phyloP scores from a whole-genome alignment of 306 rosid species.

The Sphenostylis stenocarpa region DNA sequence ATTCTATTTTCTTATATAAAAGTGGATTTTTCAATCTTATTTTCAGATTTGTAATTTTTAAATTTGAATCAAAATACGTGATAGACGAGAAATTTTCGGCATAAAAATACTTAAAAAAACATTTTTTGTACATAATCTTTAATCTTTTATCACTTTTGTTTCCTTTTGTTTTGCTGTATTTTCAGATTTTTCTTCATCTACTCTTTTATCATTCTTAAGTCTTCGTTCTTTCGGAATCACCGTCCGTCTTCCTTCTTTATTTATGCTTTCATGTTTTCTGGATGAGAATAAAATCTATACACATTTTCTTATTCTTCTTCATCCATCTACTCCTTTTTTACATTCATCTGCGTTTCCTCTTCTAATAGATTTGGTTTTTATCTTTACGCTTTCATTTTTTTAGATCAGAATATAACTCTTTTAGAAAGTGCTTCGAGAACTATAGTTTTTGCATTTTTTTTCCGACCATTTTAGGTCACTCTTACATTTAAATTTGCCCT shows the following conservation, averaged over 20 bases:
- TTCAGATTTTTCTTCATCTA: not conserved
- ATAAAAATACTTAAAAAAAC: not conserved
- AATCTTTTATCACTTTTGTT: not conserved
- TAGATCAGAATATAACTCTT: not conserved
- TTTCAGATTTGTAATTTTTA: too few species aligned
- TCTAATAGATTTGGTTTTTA: not conserved
- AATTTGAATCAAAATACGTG: not conserved
- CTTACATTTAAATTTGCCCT: not conserved
- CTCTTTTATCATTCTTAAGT: not conserved
- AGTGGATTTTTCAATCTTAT: too few species aligned
- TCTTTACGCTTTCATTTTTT: not conserved
- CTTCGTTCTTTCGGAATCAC: not conserved
- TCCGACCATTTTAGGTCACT: not conserved
- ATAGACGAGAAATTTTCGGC: not conserved
- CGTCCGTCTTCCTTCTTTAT: not conserved
- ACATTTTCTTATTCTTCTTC: not conserved
- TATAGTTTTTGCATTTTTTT: not conserved
- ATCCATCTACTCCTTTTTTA: not conserved
- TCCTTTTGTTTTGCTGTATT: not conserved
- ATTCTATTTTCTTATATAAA: not conserved
- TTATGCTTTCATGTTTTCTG: not conserved
- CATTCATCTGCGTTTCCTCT: not conserved
- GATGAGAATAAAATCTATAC: not conserved
- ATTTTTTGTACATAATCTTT: not conserved
- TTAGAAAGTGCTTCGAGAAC: not conserved